Evolutionary conservation across 2,329 filamentous ascomycete genomes (phyloP).

Genomic region (Exophiala xenobiotica): DNA sequence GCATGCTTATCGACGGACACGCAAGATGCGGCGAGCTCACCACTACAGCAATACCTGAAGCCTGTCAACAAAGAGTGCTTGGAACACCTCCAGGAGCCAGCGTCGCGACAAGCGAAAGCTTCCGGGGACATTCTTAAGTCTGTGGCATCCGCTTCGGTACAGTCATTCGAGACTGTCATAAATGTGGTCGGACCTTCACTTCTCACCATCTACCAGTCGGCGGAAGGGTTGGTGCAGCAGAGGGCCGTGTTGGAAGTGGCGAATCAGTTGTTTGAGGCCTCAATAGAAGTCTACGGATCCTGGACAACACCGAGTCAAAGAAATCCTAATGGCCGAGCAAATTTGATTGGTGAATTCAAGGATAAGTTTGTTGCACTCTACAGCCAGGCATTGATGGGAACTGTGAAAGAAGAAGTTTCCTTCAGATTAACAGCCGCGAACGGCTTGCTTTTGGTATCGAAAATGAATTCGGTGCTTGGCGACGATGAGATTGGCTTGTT

Average conservation of each 20-base stretch:
- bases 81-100: slow-evolving; percentile 66
- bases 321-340: slow-evolving; percentile 36
- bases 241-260: slow-evolving; percentile 63
- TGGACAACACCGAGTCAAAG: slow-evolving; percentile 49
- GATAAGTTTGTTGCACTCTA: slow-evolving; percentile 56
- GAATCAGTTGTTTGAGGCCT: slow-evolving; percentile 58
- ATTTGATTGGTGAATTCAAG: slow-evolving; percentile 49
- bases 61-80: slow-evolving; percentile 67
- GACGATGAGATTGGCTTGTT: slow-evolving; percentile 54
- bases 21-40: slow-evolving; percentile 39
- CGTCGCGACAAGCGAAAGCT: slow-evolving; percentile 66
- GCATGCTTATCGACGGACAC: slow-evolving; percentile 51
- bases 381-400: slow-evolving; percentile 54
- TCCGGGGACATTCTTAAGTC: slow-evolving; percentile 61
- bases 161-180: slow-evolving; percentile 56
- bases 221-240: slow-evolving; percentile 62
- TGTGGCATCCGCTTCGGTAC: slow-evolving; percentile 55
- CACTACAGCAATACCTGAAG: slow-evolving; percentile 55
- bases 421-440: slow-evolving; percentile 51
- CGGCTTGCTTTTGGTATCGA: slow-evolving; percentile 48
- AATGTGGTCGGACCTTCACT: slow-evolving; percentile 58
- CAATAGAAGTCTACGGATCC: slow-evolving; percentile 56
- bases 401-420: slow-evolving; percentile 51
- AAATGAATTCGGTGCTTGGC: slow-evolving; percentile 47
- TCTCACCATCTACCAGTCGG: slow-evolving; percentile 60